Evolutionary conservation across 2,329 filamentous ascomycete species (phyloP).

Genomic region (Paracamarosporium sp.): DNA sequence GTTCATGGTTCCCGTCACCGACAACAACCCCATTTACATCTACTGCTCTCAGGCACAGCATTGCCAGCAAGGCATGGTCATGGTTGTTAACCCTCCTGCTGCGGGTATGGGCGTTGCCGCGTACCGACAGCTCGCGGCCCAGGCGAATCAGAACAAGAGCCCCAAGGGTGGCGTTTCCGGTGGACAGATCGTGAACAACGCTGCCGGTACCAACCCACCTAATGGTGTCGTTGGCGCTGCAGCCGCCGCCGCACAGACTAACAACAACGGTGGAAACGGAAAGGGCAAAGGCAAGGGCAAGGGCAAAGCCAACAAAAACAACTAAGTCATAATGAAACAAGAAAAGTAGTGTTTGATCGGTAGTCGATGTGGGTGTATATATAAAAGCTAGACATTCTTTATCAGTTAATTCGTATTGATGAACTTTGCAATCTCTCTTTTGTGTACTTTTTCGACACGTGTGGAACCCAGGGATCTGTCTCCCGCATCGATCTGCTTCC

Average conservation of each 20-base stretch:
- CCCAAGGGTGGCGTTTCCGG: slow-evolving; percentile 28
- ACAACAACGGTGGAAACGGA: slow-evolving; percentile 9
- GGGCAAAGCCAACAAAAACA: background rate
- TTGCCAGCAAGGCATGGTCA: slow-evolving; percentile 75
- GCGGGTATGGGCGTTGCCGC: slow-evolving; percentile 26
- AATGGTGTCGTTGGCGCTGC: slow-evolving; percentile 8
- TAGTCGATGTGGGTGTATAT: background rate
- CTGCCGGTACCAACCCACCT: slow-evolving; percentile 25
- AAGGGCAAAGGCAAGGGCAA: slow-evolving; percentile 16
- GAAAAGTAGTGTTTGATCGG: background rate
- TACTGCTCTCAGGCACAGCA: slow-evolving; percentile 74
- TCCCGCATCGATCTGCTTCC: background rate
- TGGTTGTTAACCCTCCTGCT: slow-evolving; percentile 68
- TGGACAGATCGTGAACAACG: slow-evolving; percentile 26
- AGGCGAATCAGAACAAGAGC: slow-evolving; percentile 33
- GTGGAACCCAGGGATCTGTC: background rate
- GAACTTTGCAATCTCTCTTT: background rate
- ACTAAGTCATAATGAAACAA: background rate
- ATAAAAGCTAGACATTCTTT: slow-evolving; percentile 19
- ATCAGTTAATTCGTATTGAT: slow-evolving; percentile 7
- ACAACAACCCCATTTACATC: slow-evolving; percentile 73
- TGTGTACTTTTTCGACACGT: background rate
- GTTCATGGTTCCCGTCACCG: slow-evolving; percentile 35
- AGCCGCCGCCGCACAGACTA: background rate
- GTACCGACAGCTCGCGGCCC: slow-evolving; percentile 30